These are phyloP conservation scores for Grosmannia serpens DNA, from an alignment of 2,329 filamentous ascomycete species.

Conservation along the genomic window DNA sequence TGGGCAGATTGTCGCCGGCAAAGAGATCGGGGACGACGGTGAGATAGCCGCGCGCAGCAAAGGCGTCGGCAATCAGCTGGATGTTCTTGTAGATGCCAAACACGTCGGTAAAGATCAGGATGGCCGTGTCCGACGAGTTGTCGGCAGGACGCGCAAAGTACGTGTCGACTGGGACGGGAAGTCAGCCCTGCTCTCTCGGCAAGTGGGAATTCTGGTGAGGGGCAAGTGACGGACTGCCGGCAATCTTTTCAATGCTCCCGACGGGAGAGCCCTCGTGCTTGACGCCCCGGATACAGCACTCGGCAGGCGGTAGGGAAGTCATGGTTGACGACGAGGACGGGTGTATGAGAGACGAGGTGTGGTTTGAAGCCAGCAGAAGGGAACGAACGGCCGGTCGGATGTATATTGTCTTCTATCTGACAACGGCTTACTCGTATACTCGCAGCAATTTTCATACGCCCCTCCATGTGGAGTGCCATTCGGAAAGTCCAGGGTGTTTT, in stretches of 20 bases:
- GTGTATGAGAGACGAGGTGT: background rate
- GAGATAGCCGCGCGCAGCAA: slow-evolving; percentile 61
- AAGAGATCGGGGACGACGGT: slow-evolving; percentile 60
- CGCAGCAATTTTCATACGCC: background rate
- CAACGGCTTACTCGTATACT: no score
- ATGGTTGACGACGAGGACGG: slow-evolving; percentile 19
- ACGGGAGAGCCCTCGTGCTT: slow-evolving; percentile 37
- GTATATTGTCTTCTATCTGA: background rate
- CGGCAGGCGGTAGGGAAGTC: slow-evolving; percentile 40
- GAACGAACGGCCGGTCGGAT: background rate
- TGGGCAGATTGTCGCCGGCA: slow-evolving; percentile 48
- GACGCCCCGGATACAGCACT: slow-evolving; percentile 41
- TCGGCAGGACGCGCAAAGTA: slow-evolving; percentile 39
- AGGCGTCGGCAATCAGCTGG: slow-evolving; percentile 61
- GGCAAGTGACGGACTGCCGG: background rate
- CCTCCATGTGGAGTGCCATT: background rate
- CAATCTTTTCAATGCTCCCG: background rate
- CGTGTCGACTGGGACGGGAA: slow-evolving; percentile 22
- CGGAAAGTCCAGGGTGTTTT: background rate
- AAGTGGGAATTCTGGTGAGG: no score
- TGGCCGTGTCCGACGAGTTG: slow-evolving; percentile 26
- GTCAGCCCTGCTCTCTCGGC: background rate
- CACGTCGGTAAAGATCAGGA: slow-evolving; percentile 36
- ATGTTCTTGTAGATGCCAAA: slow-evolving; percentile 43
- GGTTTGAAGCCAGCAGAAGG: background rate